Evolutionary conservation across 23 red algal species (phyloP).

Genomic region (Cyanidium caldarium): DNA sequence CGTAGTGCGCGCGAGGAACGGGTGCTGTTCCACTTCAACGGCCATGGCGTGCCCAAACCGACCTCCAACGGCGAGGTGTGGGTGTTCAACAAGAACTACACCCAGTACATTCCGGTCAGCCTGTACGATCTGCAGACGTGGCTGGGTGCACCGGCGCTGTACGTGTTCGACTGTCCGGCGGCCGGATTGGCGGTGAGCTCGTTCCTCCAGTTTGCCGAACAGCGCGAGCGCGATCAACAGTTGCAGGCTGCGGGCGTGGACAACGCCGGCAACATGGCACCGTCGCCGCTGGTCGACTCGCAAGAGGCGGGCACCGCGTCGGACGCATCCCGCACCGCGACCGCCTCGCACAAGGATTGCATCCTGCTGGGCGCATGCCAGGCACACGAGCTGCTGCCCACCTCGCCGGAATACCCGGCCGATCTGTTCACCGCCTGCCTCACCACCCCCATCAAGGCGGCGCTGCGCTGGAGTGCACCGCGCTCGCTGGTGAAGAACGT

Average conservation of each 20-base stretch:
- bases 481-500: constrained; percentile 34
- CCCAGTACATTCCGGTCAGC: constrained; percentile 84
- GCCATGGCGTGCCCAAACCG: constrained; percentile 83
- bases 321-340: background rate
- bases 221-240: constrained; percentile 30
- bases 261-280: background rate
- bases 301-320: background rate
- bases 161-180: constrained; percentile 75
- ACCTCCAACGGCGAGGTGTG: constrained; percentile 95
- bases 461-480: constrained; percentile 54
- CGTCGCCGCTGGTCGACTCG: background rate
- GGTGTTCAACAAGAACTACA: constrained; percentile 88
- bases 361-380: constrained; percentile 59
- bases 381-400: constrained; percentile 48
- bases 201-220: constrained; percentile 57
- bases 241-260: background rate
- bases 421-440: constrained; percentile 95
- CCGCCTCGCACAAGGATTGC: background rate
- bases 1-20: constrained; percentile 61
- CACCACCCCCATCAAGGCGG: constrained; percentile 87
- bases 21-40: constrained; percentile 97
- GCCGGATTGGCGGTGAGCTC: constrained; percentile 28
- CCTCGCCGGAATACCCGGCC: constrained; percentile 42
- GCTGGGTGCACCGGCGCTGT: constrained; percentile 53
- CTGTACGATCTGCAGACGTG: constrained; percentile 56